Percentiles rank a stretch among this genome's conserved stretches.
These are phyloP conservation scores for Eucalyptus decipiens DNA, from an alignment of 345 rosid species.

Conservation along the genomic window DNA sequence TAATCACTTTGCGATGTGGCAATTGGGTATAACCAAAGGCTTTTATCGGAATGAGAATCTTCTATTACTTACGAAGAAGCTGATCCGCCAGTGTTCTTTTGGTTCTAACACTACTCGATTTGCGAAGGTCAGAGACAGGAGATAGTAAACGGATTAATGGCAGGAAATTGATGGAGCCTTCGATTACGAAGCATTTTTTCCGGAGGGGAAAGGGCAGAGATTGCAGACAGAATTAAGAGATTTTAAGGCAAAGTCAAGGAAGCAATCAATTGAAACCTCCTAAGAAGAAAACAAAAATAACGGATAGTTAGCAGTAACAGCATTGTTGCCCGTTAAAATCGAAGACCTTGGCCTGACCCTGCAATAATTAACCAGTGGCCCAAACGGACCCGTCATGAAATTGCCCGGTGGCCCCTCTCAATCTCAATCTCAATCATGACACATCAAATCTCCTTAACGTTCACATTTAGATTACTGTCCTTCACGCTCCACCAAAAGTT, in stretches of 20 bases:
- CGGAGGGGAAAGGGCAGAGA: neutral
- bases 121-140: neutral
- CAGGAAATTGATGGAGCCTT: neutral
- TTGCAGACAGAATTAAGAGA: neutral
- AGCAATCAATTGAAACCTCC: neutral
- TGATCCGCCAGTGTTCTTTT: neutral
- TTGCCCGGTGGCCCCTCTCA: neutral
- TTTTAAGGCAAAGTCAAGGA: neutral
- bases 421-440: neutral
- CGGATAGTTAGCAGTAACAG: neutral
- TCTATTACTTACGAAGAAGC: neutral
- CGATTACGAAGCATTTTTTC: neutral
- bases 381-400: neutral
- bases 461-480: neutral
- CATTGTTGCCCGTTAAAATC: neutral
- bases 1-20: neutral
- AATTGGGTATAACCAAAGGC: neutral
- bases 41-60: neutral
- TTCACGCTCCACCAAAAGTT: neutral
- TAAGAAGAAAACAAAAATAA: neutral
- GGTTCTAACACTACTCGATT: neutral
- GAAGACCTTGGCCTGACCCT: neutral
- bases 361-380: neutral
- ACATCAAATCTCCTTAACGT: neutral
- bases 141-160: neutral